Base-by-base conservation (phyloP, 495 filamentous ascomycete species). In the Hypoxylon perforatum region DNA sequence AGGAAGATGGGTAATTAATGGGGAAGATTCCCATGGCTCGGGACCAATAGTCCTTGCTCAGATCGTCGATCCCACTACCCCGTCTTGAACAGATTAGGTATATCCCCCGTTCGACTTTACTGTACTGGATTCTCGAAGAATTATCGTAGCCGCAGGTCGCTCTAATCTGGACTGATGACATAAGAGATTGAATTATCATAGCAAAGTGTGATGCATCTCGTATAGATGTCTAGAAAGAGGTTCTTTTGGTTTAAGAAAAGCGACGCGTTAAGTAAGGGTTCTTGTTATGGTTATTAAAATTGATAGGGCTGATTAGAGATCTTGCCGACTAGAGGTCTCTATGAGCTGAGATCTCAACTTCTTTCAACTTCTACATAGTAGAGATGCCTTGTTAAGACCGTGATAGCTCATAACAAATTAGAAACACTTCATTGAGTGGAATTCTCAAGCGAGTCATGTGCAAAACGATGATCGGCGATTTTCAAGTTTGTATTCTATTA, bases 11-110 rank as follows among this genome's bases (percentile, higher is more conserved):
- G 55, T 69, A 56, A 69, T 69, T 57, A 58, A 69, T 69, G 39
- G 41, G 66, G 61, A 61, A 48, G 45, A 55, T 46, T 69, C 53
- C 61, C 66, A 69, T 69, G 66, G 66, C 57, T 69, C 61, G 61
- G 66, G 66, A 69, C 42, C 66, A 69, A 65, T 69, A 39, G 35
- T 45, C 66, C 66, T 57, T 64, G 66, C 66, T 55, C 39, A 69
- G 66, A 69, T 69, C 66, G 66, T 65, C 66, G 66, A 69, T 69
- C 66, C 57, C 57, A 56, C 51, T 61, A 64, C 66, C 61, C 61
- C 66, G 57, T 65, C 66, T 59, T 49, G 55, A 60, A 60, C 65
- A 45, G 57, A 69, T 69, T 7, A 50, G 66, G 66, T 57, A 69
- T 61, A 35, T 61, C n/a, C 61, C 39, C 66, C 66, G 66, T 61